Conservation (phyloP, 2,329 filamentous ascomycete species). For the Atkinsonella texensis region DNA sequence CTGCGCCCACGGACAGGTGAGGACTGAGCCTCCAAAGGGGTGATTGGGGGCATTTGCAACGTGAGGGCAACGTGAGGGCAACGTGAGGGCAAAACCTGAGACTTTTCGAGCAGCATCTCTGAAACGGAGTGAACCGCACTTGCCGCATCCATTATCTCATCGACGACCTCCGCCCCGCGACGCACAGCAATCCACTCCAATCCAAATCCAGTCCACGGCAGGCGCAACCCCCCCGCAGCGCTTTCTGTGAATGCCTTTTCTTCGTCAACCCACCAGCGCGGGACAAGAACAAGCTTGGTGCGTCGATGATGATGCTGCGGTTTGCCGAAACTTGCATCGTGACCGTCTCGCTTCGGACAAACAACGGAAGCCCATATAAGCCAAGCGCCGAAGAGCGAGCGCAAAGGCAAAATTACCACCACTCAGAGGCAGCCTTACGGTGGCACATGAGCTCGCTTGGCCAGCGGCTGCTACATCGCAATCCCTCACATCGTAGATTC, state of each 20-base stretch:
- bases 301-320: no score
- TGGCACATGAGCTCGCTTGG: no score
- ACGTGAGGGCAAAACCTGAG: conserved; percentile 3
- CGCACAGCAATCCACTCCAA: conserved; percentile 1
- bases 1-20: neutral
- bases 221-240: neutral
- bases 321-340: no score
- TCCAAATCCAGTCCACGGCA: neutral
- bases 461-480: no score
- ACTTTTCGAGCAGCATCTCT: neutral
- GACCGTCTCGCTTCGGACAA: no score
- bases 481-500: no score
- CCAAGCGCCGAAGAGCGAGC: no score
- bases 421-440: no score
- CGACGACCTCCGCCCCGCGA: neutral
- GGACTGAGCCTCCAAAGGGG: neutral
- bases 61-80: neutral
- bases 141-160: neutral
- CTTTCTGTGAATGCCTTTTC: neutral
- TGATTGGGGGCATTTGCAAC: conserved; percentile 1
- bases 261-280: neutral
- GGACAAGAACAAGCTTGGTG: no score
- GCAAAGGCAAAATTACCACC: no score
- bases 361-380: no score
- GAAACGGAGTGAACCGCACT: neutral